phyloP scores from a whole-genome alignment of 2,329 filamentous ascomycete genomes.

The Chrysoporthe austroafricana region DNA sequence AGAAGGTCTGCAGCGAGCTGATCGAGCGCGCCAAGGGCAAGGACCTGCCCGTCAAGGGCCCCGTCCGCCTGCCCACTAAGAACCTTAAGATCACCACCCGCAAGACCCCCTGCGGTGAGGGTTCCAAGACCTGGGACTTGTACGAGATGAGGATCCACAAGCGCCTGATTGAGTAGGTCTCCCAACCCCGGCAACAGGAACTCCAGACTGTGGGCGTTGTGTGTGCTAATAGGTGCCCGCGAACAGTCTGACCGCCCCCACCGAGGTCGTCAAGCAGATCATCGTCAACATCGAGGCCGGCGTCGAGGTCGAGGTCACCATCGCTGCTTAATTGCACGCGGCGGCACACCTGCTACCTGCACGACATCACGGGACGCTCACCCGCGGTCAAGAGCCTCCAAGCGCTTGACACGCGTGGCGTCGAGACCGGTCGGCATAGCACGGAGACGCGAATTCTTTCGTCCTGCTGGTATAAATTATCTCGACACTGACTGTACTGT shows the following conservation, averaged over 20 bases:
- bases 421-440: not conserved
- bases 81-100: constrained; percentile 95
- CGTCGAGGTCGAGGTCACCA: constrained; percentile 92
- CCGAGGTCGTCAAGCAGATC: constrained; percentile 96
- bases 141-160: constrained; percentile 99
- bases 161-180: constrained; percentile 85
- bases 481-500: constrained; percentile 12
- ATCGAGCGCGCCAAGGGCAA: constrained; percentile 98
- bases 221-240: constrained; percentile 29
- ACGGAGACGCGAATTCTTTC: constrained; percentile 1
- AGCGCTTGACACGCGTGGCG: not conserved
- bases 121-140: constrained; percentile 99
- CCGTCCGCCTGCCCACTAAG: constrained; percentile 97
- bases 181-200: not conserved
- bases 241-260: constrained; percentile 84
- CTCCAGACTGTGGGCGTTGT: not conserved
- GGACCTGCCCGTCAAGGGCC: constrained; percentile 97
- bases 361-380: no score
- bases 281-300: constrained; percentile 95
- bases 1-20: constrained; percentile 98
- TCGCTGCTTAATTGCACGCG: constrained; percentile 68
- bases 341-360: not conserved
- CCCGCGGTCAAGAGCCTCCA: not conserved
- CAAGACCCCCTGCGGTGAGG: constrained; percentile 99
- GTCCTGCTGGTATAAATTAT: constrained; percentile 5